Evolutionary conservation across 148 eudicot species (phyloP), one percentile per base, ranked within the genome.

Genomic region (Salicornia ramosissima): DNA sequence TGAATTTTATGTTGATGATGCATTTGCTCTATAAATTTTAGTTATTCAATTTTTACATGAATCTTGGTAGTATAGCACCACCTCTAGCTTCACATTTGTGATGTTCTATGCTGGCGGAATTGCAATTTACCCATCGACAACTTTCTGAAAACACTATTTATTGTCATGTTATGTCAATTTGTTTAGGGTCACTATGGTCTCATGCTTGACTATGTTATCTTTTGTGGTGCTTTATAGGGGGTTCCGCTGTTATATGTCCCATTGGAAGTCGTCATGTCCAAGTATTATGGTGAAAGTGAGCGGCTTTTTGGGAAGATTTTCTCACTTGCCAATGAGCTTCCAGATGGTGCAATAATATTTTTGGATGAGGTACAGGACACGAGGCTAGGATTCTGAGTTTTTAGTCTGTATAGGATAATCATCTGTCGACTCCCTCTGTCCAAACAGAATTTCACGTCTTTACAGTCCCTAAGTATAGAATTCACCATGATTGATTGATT

Each of bases 271-370:
- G 86, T 95, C 72, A 71, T 94, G 96, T 95, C 96, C 50, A 95
- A 95, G 79, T 95, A 86, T 67, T 95, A 87, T 71, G 99, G 99
- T 72, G 99, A 95, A 83, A 95, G 97, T 68, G 96, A 95, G 72
- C 91, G 96, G 26, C 79, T 91, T 73, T 73, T 95, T 53, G 97
- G 97, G 39, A 95, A 89, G 79, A 90, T 95, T 46, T 91, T 94
- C 72, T 80, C 97, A 29, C 96, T 95, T 64, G 97, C 97, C 77
- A 89, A 95, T 67, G 97, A 91, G 80, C 82, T 95, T 73, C 85
- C 91, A 50, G 82, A 86, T 68, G 99, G 99, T 46, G 91, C 97
- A 22, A 88, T 95, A 26, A 75, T 95, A 63, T 95, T 94, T 71
- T 87, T 95, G 40, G 99, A 95, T 71, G 99, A 95, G 99, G 99